These are phyloP conservation scores for Globisporangium paroecandrum DNA, from an alignment of 352 stramenopile genomes.

Conservation along the genomic window DNA sequence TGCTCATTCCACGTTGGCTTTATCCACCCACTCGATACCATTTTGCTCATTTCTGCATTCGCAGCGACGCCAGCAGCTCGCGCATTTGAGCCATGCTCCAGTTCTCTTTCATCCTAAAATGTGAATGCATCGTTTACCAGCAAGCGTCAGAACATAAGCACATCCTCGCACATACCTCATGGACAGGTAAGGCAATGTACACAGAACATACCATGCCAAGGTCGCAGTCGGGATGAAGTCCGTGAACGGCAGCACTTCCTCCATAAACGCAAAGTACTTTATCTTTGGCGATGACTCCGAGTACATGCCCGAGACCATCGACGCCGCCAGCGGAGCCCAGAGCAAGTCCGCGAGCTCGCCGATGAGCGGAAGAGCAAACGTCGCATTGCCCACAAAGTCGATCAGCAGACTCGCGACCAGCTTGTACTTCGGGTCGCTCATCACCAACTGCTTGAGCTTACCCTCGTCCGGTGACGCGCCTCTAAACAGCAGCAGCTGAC, in stretches of 20 bases:
- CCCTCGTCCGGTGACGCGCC: conserved; percentile 22
- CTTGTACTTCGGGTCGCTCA: conserved; percentile 54
- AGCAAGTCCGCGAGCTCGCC: conserved; percentile 90
- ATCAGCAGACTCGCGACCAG: conserved; percentile 78
- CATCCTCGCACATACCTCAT: no score
- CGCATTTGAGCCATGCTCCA: conserved; percentile 36
- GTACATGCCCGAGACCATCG: conserved; percentile 91
- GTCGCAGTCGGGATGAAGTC: conserved; percentile 94
- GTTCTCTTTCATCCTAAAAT: conserved; percentile 59
- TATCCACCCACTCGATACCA: background rate
- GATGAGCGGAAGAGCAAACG: conserved; percentile 83
- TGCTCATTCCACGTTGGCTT: background rate
- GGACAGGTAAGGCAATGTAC: background rate
- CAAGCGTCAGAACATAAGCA: background rate
- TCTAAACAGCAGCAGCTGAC: conserved; percentile 62
- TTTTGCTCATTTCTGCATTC: background rate
- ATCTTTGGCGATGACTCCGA: conserved; percentile 73
- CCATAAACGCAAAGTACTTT: conserved; percentile 85
- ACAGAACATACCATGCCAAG: conserved; percentile 73
- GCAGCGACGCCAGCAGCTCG: conserved; percentile 18
- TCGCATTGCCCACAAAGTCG: conserved; percentile 87
- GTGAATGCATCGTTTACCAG: background rate
- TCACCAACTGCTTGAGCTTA: conserved; percentile 29
- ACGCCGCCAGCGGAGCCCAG: conserved; percentile 90
- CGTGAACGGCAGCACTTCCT: conserved; percentile 92